Percentiles rank a stretch among this genome's conserved stretches.
These are phyloP conservation scores for Speleostelium caveatum DNA, from an alignment of 78 protist genomes.

Conservation along the genomic window DNA sequence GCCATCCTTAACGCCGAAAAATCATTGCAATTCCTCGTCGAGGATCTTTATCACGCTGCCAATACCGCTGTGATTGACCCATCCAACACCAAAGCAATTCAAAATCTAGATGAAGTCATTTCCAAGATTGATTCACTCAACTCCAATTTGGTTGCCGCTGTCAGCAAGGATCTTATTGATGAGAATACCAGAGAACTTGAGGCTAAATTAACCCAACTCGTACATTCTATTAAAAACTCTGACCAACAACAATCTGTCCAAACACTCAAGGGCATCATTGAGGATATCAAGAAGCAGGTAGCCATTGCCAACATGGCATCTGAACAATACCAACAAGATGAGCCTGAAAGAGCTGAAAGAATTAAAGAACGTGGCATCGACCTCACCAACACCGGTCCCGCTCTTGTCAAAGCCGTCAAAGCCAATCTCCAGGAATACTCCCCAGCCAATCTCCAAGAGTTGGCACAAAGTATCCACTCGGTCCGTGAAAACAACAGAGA, in stretches of 20 bases:
- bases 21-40: not conserved
- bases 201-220: slow-evolving; percentile 32
- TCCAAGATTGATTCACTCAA: slow-evolving; percentile 24
- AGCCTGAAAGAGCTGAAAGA: slow-evolving; percentile 29
- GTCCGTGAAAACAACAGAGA: slow-evolving; percentile 54
- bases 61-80: slow-evolving; percentile 24
- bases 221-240: slow-evolving; percentile 25
- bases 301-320: slow-evolving; percentile 24
- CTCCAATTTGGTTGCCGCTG: slow-evolving; percentile 36
- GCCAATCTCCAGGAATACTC: slow-evolving; percentile 1
- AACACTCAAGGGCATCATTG: slow-evolving; percentile 39
- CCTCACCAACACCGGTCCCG: slow-evolving; percentile 30
- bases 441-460: slow-evolving; percentile 4
- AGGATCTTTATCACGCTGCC: slow-evolving; percentile 22
- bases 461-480: slow-evolving; percentile 12
- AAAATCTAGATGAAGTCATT: slow-evolving; percentile 32
- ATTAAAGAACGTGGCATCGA: slow-evolving; percentile 43
- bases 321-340: not conserved
- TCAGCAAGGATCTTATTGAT: slow-evolving; percentile 21
- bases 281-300: slow-evolving; percentile 51
- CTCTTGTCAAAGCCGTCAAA: slow-evolving; percentile 56
- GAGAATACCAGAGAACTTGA: slow-evolving; percentile 45
- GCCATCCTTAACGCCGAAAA: slow-evolving; percentile 63
- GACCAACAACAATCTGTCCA: slow-evolving; percentile 35
- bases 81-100: slow-evolving; percentile 21